Base-by-base conservation (phyloP, 306 rosid species). In the Luffa aegyptiaca region DNA sequence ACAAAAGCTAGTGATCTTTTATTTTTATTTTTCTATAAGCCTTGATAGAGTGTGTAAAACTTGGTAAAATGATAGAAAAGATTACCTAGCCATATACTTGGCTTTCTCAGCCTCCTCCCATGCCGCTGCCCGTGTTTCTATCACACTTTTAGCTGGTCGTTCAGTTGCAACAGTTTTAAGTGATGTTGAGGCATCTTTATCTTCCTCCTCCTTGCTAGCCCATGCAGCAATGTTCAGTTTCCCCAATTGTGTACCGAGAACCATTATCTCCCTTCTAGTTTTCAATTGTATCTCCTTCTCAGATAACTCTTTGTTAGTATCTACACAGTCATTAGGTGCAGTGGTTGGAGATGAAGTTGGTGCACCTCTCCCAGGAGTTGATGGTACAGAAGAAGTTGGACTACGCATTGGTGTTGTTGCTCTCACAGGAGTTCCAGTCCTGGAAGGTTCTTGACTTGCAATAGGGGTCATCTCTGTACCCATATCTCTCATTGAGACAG, bases 401-500 rank as follows among this genome's bases (percentile, higher is more conserved):
- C 98, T 94, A 80, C 91, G 95, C 69, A 84, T 88, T 3, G 98
- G 98, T 64, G 98, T 91, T 80, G 97, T 91, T 65, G 98, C 96
- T 84, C 97, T 86, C 75, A 94, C 91, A 3, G 98, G 98, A 73
- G 98, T 94, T 80, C 97, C 97, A 61, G 93, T 94, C 83, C 98
- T 85, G 65, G 98, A 94, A 53, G 98, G 98, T 82, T 94, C 98
- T 86, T 94, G 98, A 84, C 98, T 94, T 63, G 97, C 97, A 75
- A 94, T 91, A 56, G 98, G 97, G 44, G 98, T 94, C 98, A 94
- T 94, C 87, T 94, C 98, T 20, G 98, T 94, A 51, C 98, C 98
- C 98, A 94, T 94, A 80, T 94, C 98, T 87, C 97, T 88, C 98
- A 94, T 94, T 7, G 98, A 94, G 79, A 94, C 97, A 57, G 98